Conservation (phyloP, 2,329 filamentous ascomycete genomes). For the Pseudophaeomoniella oleicola region DNA sequence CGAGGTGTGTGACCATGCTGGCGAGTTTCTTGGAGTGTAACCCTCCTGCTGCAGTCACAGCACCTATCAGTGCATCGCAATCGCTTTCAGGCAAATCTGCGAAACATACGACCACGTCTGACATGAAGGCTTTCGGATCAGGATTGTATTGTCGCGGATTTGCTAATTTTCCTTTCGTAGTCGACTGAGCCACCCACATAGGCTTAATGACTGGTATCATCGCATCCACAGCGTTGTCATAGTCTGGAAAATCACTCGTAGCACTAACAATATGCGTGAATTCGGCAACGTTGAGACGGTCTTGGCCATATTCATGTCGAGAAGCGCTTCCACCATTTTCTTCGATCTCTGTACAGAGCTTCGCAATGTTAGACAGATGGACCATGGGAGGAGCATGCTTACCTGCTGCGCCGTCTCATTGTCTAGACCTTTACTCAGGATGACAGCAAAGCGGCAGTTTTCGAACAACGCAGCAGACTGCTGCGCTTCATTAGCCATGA, state of each 20-base stretch:
- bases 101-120: constrained; percentile 67
- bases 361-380: neutral
- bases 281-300: constrained; percentile 24
- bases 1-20: constrained; percentile 72
- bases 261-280: constrained; percentile 56
- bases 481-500: neutral
- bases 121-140: constrained; percentile 81
- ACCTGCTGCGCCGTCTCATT: constrained; percentile 27
- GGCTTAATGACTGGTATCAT: constrained; percentile 77
- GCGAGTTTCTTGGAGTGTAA: constrained; percentile 59
- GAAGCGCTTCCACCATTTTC: constrained; percentile 34
- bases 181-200: constrained; percentile 60
- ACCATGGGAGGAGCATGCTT: constrained; percentile 5
- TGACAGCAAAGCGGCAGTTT: constrained; percentile 30
- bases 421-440: constrained; percentile 25
- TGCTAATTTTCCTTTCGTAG: constrained; percentile 54
- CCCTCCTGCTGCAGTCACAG: constrained; percentile 78
- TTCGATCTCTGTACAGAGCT: constrained; percentile 33
- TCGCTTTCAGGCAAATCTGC: constrained; percentile 74
- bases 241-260: constrained; percentile 85
- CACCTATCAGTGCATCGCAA: constrained; percentile 82
- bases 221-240: constrained; percentile 54
- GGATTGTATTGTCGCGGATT: constrained; percentile 78
- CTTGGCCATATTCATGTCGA: constrained; percentile 21
- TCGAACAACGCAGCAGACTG: constrained; percentile 20